These are phyloP conservation scores for Jackrogersella minutella DNA, from an alignment of 495 filamentous ascomycete genomes.

Conservation along the genomic window DNA sequence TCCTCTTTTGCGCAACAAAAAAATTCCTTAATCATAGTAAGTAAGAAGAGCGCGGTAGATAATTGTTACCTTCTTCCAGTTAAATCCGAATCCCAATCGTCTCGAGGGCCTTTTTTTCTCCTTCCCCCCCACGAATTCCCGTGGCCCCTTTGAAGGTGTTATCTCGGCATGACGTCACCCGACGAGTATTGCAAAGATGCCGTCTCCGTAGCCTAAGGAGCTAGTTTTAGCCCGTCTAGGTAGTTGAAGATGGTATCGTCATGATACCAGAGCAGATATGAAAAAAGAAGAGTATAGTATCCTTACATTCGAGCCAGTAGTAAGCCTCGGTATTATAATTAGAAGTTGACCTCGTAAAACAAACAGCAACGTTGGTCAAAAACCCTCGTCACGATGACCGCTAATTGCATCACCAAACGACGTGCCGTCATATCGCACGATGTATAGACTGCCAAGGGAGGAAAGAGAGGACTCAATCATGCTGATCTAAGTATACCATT, in stretches of 20 bases:
- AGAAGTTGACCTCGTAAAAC: background rate
- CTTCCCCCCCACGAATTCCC: too few relatives aligned
- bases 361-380: too few relatives aligned
- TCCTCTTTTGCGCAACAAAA: background rate
- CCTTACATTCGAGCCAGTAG: background rate
- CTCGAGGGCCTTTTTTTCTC: too few relatives aligned
- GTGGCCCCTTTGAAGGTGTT: background rate
- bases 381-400: too few relatives aligned
- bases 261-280: background rate
- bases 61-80: background rate
- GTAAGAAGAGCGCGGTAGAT: too few relatives aligned
- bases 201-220: background rate
- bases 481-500: background rate
- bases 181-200: too few relatives aligned
- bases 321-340: background rate
- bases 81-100: background rate
- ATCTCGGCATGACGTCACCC: slow-evolving; percentile 19
- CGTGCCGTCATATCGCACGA: too few relatives aligned
- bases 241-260: background rate
- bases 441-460: too few relatives aligned
- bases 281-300: background rate
- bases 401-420: too few relatives aligned
- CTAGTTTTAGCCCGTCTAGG: too few relatives aligned
- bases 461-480: too few relatives aligned
- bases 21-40: too few relatives aligned